Evolutionary conservation across 768 basidiomycete species (phyloP).

Genomic region (Boletellus emodensis): DNA sequence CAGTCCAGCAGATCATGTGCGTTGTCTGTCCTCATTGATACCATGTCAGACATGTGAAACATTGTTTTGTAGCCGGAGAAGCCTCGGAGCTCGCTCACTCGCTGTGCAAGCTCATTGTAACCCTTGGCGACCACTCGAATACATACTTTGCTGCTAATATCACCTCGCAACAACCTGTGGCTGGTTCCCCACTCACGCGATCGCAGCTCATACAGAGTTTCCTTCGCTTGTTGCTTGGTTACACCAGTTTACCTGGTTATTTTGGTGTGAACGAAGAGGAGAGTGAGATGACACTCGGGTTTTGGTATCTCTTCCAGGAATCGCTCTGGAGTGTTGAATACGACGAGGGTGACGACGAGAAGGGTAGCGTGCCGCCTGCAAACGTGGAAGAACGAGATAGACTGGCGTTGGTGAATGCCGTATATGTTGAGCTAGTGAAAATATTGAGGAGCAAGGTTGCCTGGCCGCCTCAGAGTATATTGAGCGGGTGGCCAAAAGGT

Average conservation of each 20-base stretch:
- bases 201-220: slow-evolving; percentile 64
- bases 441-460: slow-evolving; percentile 68
- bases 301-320: slow-evolving; percentile 92
- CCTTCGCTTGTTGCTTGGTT: slow-evolving; percentile 64
- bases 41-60: background rate
- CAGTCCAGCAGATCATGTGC: slow-evolving; percentile 35
- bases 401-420: slow-evolving; percentile 59
- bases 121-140: slow-evolving; percentile 83
- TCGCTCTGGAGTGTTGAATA: slow-evolving; percentile 70
- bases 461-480: slow-evolving; percentile 52
- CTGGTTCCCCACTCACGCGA: slow-evolving; percentile 36
- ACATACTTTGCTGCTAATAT: slow-evolving; percentile 71
- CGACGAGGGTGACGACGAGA: slow-evolving; percentile 35
- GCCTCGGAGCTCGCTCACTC: slow-evolving; percentile 61
- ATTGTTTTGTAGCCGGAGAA: slow-evolving; percentile 14
- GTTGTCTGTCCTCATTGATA: slow-evolving; percentile 9
- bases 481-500: slow-evolving; percentile 69
- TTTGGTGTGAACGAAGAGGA: slow-evolving; percentile 84
- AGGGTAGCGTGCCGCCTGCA: slow-evolving; percentile 14
- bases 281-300: slow-evolving; percentile 81
- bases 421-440: slow-evolving; percentile 75
- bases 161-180: slow-evolving; percentile 40
- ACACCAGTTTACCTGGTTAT: slow-evolving; percentile 71
- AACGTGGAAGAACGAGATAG: slow-evolving; percentile 35
- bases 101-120: slow-evolving; percentile 74